Percentiles rank a stretch among this genome's conserved stretches.
phyloP scores from a whole-genome alignment of 495 filamentous ascomycete species.

The Aspergillus nidulans region DNA sequence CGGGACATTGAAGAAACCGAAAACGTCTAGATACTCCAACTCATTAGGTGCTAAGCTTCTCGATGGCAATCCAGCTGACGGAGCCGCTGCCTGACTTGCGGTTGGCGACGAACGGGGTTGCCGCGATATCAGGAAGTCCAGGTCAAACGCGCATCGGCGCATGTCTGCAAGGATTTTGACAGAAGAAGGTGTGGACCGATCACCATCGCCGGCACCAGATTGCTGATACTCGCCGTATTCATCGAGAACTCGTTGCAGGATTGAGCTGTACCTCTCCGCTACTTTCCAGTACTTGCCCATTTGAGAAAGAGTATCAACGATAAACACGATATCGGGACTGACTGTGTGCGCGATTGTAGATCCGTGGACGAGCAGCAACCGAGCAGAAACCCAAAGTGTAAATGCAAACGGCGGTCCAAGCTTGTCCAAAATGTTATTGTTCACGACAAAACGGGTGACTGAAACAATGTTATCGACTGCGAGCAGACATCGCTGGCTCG shows the following conservation, averaged over 20 bases:
- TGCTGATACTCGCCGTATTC: constrained; percentile 76
- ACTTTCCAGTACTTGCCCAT: constrained; percentile 83
- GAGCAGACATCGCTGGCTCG: constrained; percentile 71
- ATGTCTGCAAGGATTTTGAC: constrained; percentile 87
- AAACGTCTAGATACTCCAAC: constrained; percentile 86
- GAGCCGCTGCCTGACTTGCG: constrained; percentile 29
- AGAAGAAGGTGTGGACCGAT: constrained; percentile 70
- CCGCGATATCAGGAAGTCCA: constrained; percentile 81
- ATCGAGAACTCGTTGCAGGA: constrained; percentile 76
- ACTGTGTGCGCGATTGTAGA: constrained; percentile 80
- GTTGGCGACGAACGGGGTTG: constrained; percentile 59
- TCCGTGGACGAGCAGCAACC: constrained; percentile 78
- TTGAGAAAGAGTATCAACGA: constrained; percentile 73
- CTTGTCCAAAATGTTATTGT: constrained; percentile 67
- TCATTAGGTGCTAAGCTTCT: constrained; percentile 72
- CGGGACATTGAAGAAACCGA: constrained; percentile 90
- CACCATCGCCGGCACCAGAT: constrained; percentile 49
- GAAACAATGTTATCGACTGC: constrained; percentile 82
- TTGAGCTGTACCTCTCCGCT: constrained; percentile 72
- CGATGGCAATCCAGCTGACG: constrained; percentile 35
- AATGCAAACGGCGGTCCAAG: constrained; percentile 87
- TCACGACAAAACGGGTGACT: constrained; percentile 67
- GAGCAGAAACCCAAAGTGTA: constrained; percentile 86
- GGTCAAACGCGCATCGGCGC: constrained; percentile 75
- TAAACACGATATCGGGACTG: constrained; percentile 68